Conservation (phyloP, 73 alveolate species). For the Tetrahymena elliotti region DNA sequence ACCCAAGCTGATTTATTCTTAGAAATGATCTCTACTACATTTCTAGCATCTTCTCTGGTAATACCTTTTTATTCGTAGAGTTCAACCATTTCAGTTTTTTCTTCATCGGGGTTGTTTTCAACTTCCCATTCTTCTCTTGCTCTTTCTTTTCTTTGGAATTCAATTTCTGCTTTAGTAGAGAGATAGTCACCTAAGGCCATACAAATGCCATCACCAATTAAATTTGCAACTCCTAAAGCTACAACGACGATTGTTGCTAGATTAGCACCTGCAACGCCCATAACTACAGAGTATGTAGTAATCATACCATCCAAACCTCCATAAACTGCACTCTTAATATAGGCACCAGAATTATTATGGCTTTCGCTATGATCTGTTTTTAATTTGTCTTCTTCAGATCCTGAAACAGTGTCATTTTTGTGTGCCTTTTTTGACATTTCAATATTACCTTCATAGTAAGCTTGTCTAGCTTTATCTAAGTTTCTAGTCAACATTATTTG, state of each 20-base stretch:
- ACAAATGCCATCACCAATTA: slow-evolving; percentile 41
- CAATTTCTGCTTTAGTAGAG: slow-evolving; percentile 28
- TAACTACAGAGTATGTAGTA: slow-evolving; percentile 35
- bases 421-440: slow-evolving; percentile 30
- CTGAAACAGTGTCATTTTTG: background rate
- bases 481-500: background rate
- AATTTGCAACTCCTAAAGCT: slow-evolving; percentile 32
- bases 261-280: slow-evolving; percentile 40
- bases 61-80: slow-evolving; percentile 29
- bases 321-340: slow-evolving; percentile 39
- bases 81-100: slow-evolving; percentile 34
- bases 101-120: slow-evolving; percentile 36
- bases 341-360: slow-evolving; percentile 19
- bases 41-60: slow-evolving; percentile 34
- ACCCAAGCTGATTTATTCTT: slow-evolving; percentile 32
- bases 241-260: slow-evolving; percentile 15
- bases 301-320: slow-evolving; percentile 44
- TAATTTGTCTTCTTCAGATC: background rate
- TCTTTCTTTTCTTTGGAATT: slow-evolving; percentile 36
- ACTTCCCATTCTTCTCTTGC: slow-evolving; percentile 40
- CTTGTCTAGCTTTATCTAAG: slow-evolving; percentile 29
- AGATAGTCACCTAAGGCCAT: slow-evolving; percentile 44
- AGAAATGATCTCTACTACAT: slow-evolving; percentile 16
- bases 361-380: slow-evolving; percentile 10
- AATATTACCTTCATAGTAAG: slow-evolving; percentile 2